These are phyloP conservation scores for Pyrenophora seminiperda DNA, from an alignment of 2,329 filamentous ascomycete genomes.

Conservation along the genomic window DNA sequence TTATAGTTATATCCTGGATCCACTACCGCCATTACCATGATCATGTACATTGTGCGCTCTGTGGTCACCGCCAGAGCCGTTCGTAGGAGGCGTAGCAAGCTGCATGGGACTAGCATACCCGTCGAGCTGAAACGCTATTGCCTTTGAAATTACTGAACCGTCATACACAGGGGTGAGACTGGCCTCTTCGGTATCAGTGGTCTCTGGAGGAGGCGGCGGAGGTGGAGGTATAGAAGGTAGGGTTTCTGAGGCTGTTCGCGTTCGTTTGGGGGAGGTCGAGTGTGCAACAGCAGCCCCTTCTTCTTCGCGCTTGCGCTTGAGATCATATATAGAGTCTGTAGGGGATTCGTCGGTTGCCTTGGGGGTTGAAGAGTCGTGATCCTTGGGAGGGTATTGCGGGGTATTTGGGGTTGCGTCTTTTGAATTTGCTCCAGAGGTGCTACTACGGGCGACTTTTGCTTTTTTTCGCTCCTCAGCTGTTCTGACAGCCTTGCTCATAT, in stretches of 20 bases:
- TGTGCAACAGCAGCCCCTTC: slow-evolving; percentile 14
- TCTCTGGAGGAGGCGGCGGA: slow-evolving; percentile 46
- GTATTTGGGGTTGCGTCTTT: slow-evolving; percentile 27
- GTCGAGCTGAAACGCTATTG: slow-evolving; percentile 15
- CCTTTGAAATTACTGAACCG: slow-evolving; percentile 5
- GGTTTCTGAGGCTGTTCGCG: slow-evolving; percentile 39
- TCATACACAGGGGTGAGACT: slow-evolving; percentile 37
- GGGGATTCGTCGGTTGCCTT: slow-evolving; percentile 30
- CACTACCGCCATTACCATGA: too few species aligned
- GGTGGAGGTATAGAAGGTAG: slow-evolving; percentile 51
- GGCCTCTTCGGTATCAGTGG: slow-evolving; percentile 36
- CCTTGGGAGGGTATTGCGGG: slow-evolving; percentile 14
- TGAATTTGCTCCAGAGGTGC: slow-evolving; percentile 23
- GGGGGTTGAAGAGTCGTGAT: slow-evolving; percentile 26
- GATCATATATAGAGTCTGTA: slow-evolving; percentile 32
- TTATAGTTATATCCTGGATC: too few species aligned
- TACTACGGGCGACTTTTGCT: slow-evolving; percentile 56
- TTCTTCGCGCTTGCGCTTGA: slow-evolving; percentile 49
- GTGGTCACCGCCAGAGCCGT: slow-evolving; percentile 40
- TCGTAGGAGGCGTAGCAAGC: slow-evolving; percentile 52
- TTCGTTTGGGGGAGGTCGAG: slow-evolving; percentile 39
- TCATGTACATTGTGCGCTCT: too few species aligned
- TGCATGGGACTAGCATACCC: slow-evolving; percentile 47
- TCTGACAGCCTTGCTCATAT: slow-evolving; percentile 81
- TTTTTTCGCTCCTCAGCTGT: slow-evolving; percentile 68